A percentile compares a stretch with the other conserved stretches of the same genome.
These are phyloP conservation scores for Fragaria vesca DNA, from an alignment of 306 rosid genomes.

Conservation along the genomic window DNA sequence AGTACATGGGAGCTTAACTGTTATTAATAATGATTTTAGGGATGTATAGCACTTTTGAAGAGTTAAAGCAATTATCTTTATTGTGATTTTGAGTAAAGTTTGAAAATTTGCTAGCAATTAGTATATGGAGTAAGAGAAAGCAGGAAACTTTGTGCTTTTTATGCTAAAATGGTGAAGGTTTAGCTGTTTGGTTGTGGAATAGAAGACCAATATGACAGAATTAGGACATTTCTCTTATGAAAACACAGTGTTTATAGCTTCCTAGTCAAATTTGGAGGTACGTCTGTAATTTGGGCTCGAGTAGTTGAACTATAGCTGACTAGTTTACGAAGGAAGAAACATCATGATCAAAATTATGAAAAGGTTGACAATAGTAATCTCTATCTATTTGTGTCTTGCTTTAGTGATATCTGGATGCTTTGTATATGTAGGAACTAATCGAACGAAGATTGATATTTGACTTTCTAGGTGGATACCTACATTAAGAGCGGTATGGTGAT, in stretches of 20 bases:
- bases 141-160: background rate
- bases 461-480: constrained; percentile 73
- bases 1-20: background rate
- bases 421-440: constrained; percentile 1
- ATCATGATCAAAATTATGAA: background rate
- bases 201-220: background rate
- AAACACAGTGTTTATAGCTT: background rate
- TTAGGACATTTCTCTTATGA: background rate
- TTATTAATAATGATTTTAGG: background rate
- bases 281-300: background rate
- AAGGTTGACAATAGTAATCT: background rate
- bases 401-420: background rate
- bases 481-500: constrained; percentile 75
- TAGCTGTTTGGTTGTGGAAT: background rate
- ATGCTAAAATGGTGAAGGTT: background rate
- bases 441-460: constrained; percentile 19
- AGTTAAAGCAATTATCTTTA: background rate
- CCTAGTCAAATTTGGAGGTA: background rate
- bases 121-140: background rate
- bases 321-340: background rate
- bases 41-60: background rate
- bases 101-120: background rate
- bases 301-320: background rate
- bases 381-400: background rate
- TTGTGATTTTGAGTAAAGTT: background rate